phyloP scores from a whole-genome alignment of 352 stramenopile genomes.

The Pythium chondricola region DNA sequence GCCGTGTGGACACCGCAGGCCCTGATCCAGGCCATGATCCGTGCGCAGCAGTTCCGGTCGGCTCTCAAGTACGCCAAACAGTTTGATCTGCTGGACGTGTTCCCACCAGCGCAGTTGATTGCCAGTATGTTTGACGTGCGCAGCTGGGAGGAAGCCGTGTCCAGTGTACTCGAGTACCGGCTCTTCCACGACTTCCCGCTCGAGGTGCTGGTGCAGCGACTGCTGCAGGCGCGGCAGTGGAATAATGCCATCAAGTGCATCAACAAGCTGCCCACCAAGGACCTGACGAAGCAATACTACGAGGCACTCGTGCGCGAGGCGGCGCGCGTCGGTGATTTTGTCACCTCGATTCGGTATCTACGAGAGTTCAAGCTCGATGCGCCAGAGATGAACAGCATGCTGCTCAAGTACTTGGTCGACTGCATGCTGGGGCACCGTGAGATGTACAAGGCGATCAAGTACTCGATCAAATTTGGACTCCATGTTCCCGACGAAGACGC shows the following conservation, averaged over 20 bases:
- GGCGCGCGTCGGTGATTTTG: slow-evolving; percentile 60
- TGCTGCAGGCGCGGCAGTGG: slow-evolving; percentile 72
- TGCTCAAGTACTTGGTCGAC: slow-evolving; percentile 59
- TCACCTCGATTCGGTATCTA: slow-evolving; percentile 54
- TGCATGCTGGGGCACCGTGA: slow-evolving; percentile 60
- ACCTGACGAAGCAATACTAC: slow-evolving; percentile 32
- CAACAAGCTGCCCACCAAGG: slow-evolving; percentile 54
- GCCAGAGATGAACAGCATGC: slow-evolving; percentile 21
- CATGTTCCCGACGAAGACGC: slow-evolving; percentile 20
- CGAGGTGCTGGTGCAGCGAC: slow-evolving; percentile 50
- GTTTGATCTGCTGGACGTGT: slow-evolving; percentile 67
- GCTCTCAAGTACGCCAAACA: slow-evolving; percentile 79
- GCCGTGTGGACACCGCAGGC: slow-evolving; percentile 72
- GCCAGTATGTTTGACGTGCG: slow-evolving; percentile 62
- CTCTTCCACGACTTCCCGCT: slow-evolving; percentile 67
- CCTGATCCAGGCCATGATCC: slow-evolving; percentile 81
- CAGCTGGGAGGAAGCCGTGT: slow-evolving; percentile 63
- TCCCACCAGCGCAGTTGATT: slow-evolving; percentile 56
- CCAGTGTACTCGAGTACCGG: slow-evolving; percentile 67
- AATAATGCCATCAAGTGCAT: slow-evolving; percentile 69
- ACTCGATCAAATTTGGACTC: slow-evolving; percentile 79
- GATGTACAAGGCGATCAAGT: slow-evolving; percentile 88
- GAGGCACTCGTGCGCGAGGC: slow-evolving; percentile 54
- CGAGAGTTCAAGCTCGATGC: slow-evolving; percentile 78
- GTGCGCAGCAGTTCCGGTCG: slow-evolving; percentile 57